Percentiles rank a stretch among this genome's conserved stretches.
Conservation (phyloP, 768 basidiomycete species). For the Macrolepiota dolichaula region DNA sequence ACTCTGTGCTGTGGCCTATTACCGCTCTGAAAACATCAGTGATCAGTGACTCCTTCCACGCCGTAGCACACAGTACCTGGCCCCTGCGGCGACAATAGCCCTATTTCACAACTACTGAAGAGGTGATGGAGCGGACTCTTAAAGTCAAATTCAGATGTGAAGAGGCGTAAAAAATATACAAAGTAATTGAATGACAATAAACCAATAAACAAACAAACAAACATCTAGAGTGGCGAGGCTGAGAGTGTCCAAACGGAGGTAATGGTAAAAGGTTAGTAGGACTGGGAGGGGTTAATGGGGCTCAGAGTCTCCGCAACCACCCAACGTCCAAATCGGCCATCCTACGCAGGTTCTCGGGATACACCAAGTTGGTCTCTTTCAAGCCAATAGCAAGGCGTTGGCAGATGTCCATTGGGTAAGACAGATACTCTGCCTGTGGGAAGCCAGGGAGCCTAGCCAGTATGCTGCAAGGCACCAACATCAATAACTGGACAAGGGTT, state of each 20-base stretch:
- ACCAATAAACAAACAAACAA: neutral
- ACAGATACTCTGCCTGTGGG: conserved; percentile 84
- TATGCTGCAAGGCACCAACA: conserved; percentile 33
- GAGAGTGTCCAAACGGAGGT: neutral
- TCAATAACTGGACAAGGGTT: neutral
- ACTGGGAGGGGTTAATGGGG: neutral
- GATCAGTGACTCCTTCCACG: neutral
- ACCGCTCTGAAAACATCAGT: neutral
- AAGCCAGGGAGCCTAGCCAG: conserved; percentile 76
- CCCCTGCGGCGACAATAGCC: too few species aligned
- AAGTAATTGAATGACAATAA: neutral
- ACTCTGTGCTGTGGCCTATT: neutral
- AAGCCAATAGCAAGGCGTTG: conserved; percentile 65
- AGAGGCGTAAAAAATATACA: neutral
- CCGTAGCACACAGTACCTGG: too few species aligned
- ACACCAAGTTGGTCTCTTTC: conserved; percentile 72
- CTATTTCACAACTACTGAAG: too few species aligned
- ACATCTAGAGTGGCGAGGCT: neutral
- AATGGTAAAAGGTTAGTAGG: neutral
- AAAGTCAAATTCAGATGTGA: neutral
- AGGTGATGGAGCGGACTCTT: too few species aligned
- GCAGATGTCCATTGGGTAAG: conserved; percentile 79
- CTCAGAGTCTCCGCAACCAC: conserved; percentile 46
- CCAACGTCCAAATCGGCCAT: conserved; percentile 85
- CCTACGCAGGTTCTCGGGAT: conserved; percentile 69